These are phyloP conservation scores for Pisolithus tinctorius DNA, from an alignment of 768 basidiomycete species.

Conservation along the genomic window DNA sequence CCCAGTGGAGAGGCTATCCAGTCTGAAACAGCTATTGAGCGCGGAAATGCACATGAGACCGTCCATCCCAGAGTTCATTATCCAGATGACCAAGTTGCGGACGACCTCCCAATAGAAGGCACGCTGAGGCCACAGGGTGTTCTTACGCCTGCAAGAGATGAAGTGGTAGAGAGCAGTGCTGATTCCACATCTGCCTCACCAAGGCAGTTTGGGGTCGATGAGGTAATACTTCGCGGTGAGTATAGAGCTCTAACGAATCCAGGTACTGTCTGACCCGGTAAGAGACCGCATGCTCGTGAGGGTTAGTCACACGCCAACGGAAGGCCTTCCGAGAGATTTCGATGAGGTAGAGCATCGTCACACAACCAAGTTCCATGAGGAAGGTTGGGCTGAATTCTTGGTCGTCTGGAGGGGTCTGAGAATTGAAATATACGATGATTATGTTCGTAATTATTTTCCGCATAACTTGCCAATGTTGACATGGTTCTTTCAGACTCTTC, in stretches of 20 bases:
- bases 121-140: constrained; percentile 60
- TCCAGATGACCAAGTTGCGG: background rate
- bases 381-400: constrained; percentile 76
- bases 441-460: constrained; percentile 45
- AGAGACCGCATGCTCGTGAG: constrained; percentile 88
- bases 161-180: constrained; percentile 58
- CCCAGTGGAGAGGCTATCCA: constrained; percentile 4
- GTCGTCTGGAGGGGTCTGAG: constrained; percentile 76
- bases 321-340: constrained; percentile 43
- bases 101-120: constrained; percentile 14
- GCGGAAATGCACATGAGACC: constrained; percentile 7
- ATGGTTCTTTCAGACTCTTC: constrained; percentile 39
- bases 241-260: background rate
- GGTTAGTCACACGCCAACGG: constrained; percentile 55
- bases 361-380: constrained; percentile 51
- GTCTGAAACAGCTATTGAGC: constrained; percentile 8
- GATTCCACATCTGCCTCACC: constrained; percentile 39
- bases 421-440: constrained; percentile 81
- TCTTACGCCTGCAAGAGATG: constrained; percentile 50
- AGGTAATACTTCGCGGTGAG: constrained; percentile 72
- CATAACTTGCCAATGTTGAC: constrained; percentile 1
- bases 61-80: constrained; percentile 13
- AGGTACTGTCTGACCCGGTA: constrained; percentile 10
- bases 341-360: constrained; percentile 65
- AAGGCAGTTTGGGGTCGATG: constrained; percentile 32